Evolutionary conservation across 2,329 filamentous ascomycete genomes (phyloP), one percentile per base, ranked within the genome.

Genomic region (Aureobasidium melanogenum): DNA sequence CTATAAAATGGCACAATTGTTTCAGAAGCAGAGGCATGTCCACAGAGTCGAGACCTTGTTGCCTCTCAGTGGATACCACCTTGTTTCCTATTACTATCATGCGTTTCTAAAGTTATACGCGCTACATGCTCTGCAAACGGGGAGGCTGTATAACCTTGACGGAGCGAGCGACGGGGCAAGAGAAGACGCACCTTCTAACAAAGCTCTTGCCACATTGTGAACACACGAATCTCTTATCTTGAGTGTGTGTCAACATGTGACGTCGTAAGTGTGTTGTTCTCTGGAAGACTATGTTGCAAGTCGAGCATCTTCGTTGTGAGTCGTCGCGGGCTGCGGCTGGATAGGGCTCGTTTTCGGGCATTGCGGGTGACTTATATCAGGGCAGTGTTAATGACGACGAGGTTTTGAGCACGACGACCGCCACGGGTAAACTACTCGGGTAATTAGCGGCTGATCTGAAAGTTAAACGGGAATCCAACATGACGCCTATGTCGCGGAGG

Each of bases 181-280:
- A n/a, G 3, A 26, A 1, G n/a, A 47, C 54, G 10, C 4, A 57
- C 54, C 54, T 57, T 57, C 54, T 47, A 15, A 57, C 54, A 38
- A 57, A 57, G 30, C 54, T 57, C 41, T 57, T 57, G 2, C 54
- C 54, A 26, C 54, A 57, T 26, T 46, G 28, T 47, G 54, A 47
- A 22, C 54, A 57, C 12, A 41, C 28, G 14, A 57, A 57, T 17
- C 41, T 41, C 54, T 57, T 57, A 30, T 47, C 41, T 57, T 57
- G 54, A 24, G 54, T 57, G 30, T 59, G 55, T 14, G 55, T 59
- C 22, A 59, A 9, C 44, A 48, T 48, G 15, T 59, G 55, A 10
- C 55, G 43, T 22, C 55, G 43, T n/a, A 59, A 48, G 26, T 59
- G 55, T 24, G 43, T 59, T 32, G 55, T 32, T 30, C 55, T 12